A percentile compares a stretch with the other conserved stretches of the same genome.
Evolutionary conservation across 495 filamentous ascomycete genomes (phyloP).

Genomic region (Choiromyces venosus): DNA sequence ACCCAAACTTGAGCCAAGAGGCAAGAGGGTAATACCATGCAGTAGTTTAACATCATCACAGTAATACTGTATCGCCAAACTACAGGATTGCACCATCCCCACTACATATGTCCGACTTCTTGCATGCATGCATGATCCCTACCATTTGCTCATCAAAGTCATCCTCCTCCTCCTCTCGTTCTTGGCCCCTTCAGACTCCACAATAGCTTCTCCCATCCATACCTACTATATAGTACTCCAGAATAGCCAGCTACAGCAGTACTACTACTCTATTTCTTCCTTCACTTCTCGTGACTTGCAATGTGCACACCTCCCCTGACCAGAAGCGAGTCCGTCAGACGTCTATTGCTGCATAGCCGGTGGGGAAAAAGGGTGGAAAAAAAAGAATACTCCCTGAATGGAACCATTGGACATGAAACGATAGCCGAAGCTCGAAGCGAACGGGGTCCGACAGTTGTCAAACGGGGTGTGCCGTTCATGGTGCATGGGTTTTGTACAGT

Average conservation of each 20-base stretch:
- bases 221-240: not conserved
- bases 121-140: not conserved
- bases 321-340: not conserved
- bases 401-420: conserved; percentile 7
- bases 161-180: not conserved
- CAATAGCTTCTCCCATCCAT: not conserved
- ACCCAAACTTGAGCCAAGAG: not conserved
- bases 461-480: not conserved
- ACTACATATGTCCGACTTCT: not conserved
- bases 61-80: not conserved
- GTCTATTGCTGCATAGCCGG: not conserved
- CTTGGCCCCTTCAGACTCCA: not conserved
- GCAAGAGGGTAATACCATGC: not conserved
- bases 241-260: not conserved
- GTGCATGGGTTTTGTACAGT: not conserved
- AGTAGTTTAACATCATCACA: not conserved
- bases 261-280: not conserved
- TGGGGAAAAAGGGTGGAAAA: not conserved
- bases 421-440: conserved; percentile 7
- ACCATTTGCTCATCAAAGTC: not conserved
- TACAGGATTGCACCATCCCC: too few species aligned
- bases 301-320: not conserved
- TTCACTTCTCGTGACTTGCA: not conserved
- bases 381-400: not conserved
- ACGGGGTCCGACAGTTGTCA: conserved; percentile 14